These are phyloP conservation scores for Rhodotorula toruloides DNA, from an alignment of 768 basidiomycete genomes.

Conservation along the genomic window DNA sequence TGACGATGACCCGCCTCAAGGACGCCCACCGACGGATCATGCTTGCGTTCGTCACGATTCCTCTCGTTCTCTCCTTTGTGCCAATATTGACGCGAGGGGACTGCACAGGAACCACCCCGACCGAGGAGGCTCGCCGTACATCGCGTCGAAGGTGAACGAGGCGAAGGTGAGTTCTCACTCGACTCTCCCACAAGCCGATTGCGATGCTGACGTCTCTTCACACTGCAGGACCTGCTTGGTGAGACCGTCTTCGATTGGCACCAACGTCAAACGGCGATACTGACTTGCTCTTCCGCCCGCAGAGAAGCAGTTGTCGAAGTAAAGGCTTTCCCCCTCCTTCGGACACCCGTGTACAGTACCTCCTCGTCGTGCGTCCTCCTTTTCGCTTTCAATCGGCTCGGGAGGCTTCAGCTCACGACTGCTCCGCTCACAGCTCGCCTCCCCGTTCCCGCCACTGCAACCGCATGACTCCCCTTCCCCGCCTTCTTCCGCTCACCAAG, in stretches of 20 bases:
- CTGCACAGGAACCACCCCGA: slow-evolving; percentile 76
- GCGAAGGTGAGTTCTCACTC: slow-evolving; percentile 61
- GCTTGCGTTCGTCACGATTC: slow-evolving; percentile 56
- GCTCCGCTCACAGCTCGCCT: too few species aligned
- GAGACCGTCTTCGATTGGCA: background rate
- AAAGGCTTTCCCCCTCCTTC: background rate
- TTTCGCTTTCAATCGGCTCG: too few species aligned
- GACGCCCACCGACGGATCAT: slow-evolving; percentile 95
- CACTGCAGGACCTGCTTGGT: slow-evolving; percentile 35
- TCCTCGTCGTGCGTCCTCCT: too few species aligned
- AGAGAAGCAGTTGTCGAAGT: slow-evolving; percentile 39
- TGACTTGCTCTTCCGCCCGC: background rate
- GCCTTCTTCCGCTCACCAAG: too few species aligned
- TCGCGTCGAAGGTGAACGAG: slow-evolving; percentile 98
- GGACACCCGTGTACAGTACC: too few species aligned
- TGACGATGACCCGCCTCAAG: slow-evolving; percentile 71
- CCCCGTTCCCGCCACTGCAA: too few species aligned
- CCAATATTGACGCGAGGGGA: too few species aligned
- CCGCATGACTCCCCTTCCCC: too few species aligned
- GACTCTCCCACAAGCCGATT: too few species aligned
- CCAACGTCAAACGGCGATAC: background rate
- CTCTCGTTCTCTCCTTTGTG: background rate
- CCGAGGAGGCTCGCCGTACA: slow-evolving; percentile 94
- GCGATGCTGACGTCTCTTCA: background rate
- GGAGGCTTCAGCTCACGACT: too few species aligned